phyloP scores from a whole-genome alignment of 495 filamentous ascomycete genomes.

The Beverwykella pulmonaria region DNA sequence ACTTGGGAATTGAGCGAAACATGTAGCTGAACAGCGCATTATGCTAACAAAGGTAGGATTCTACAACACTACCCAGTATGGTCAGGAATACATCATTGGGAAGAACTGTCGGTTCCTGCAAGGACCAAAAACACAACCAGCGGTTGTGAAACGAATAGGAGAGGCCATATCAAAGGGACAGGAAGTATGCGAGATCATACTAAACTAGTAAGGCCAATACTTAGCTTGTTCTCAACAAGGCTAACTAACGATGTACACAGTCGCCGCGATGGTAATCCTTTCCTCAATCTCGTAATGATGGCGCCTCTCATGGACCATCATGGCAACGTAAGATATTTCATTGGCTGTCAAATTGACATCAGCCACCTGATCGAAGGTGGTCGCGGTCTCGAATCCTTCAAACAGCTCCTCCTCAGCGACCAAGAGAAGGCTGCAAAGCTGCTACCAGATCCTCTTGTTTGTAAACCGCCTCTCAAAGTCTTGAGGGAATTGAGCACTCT shows the following conservation, averaged over 20 bases:
- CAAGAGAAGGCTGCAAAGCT: conserved; percentile 39
- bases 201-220: conserved; percentile 58
- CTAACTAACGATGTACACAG: conserved; percentile 27
- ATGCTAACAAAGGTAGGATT: conserved; percentile 46
- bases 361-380: conserved; percentile 61
- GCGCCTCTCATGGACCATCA: conserved; percentile 64
- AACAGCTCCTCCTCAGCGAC: conserved; percentile 48
- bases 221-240: not conserved
- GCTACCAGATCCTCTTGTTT: conserved; percentile 15
- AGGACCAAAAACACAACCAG: conserved; percentile 58
- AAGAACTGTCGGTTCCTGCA: conserved; percentile 67
- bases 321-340: conserved; percentile 61
- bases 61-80: conserved; percentile 65
- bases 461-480: conserved; percentile 24
- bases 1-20: too few relatives aligned
- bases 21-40: too few relatives aligned
- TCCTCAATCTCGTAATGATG: conserved; percentile 65
- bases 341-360: conserved; percentile 67
- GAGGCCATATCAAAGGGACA: conserved; percentile 59
- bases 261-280: conserved; percentile 63
- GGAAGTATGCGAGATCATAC: conserved; percentile 67
- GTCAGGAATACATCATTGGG: conserved; percentile 59
- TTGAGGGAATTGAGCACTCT: conserved; percentile 41
- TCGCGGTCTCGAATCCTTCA: conserved; percentile 58
- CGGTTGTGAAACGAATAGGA: conserved; percentile 57